phyloP scores from a whole-genome alignment of 179 eudicot genomes.

The Silene vulgaris region DNA sequence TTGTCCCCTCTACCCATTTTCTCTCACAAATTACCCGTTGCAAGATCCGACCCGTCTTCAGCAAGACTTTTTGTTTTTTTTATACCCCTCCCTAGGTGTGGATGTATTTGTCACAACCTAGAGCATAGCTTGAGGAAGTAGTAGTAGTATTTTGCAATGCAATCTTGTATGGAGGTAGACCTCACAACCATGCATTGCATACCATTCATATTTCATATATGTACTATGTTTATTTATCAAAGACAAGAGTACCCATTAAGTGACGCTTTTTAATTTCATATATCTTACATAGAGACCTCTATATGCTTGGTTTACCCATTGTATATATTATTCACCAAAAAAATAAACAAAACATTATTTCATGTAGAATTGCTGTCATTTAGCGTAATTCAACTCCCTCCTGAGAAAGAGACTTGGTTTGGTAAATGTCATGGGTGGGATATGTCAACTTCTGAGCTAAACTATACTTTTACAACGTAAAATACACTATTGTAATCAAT shows the following conservation, averaged over 20 bases:
- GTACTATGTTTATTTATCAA: not conserved
- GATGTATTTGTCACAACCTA: conserved; percentile 3
- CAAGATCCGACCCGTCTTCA: too few species aligned
- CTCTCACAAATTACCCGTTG: too few species aligned
- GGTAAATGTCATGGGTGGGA: not conserved
- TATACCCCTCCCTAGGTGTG: not conserved
- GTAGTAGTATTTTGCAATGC: conserved; percentile 26
- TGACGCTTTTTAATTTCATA: not conserved
- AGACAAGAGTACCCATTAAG: conserved; percentile 22
- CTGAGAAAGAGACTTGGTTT: not conserved
- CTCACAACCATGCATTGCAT: conserved; percentile 25
- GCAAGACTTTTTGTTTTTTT: too few species aligned
- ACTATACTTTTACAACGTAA: too few species aligned
- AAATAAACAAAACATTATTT: not conserved
- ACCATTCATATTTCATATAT: not conserved
- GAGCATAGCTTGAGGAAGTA: not conserved
- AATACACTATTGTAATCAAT: too few species aligned
- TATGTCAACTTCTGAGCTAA: not conserved
- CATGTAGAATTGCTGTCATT: not conserved
- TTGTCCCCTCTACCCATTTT: too few species aligned
- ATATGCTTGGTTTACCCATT: not conserved
- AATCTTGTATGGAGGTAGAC: conserved; percentile 26
- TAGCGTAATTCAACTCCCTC: not conserved
- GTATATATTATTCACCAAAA: not conserved
- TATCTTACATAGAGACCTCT: not conserved